Evolutionary conservation across 2,329 filamentous ascomycete genomes (phyloP).

Genomic region (Phialophora verrucosa): DNA sequence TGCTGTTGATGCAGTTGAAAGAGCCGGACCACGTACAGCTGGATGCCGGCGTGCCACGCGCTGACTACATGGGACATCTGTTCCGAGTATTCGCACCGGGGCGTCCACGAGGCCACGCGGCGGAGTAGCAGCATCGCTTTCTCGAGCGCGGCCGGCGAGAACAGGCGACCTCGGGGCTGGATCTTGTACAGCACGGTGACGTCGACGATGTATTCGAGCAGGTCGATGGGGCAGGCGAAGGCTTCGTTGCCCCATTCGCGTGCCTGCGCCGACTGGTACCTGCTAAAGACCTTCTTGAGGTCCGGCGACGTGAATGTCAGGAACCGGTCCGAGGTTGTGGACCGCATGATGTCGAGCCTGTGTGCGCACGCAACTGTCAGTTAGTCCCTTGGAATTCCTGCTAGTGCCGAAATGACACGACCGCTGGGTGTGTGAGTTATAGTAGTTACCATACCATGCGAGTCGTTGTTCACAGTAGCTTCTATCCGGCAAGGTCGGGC

Average conservation of each 20-base stretch:
- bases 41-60: constrained; percentile 15
- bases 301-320: constrained; percentile 20
- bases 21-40: constrained; percentile 16
- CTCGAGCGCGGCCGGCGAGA: constrained; percentile 9
- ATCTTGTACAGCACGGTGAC: constrained; percentile 20
- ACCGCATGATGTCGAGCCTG: constrained; percentile 20
- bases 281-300: constrained; percentile 17
- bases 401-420: no score
- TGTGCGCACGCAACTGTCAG: no score
- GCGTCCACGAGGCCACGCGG: constrained; percentile 8
- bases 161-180: constrained; percentile 14
- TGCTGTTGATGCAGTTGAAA: constrained; percentile 14
- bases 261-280: constrained; percentile 6
- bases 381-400: no score
- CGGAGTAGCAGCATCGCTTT: constrained; percentile 3
- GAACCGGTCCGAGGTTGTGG: constrained; percentile 16
- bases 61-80: constrained; percentile 14
- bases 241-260: constrained; percentile 22
- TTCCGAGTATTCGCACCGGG: constrained; percentile 11
- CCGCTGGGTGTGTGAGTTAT: not conserved
- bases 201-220: constrained; percentile 23
- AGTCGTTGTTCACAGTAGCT: constrained; percentile 22
- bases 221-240: constrained; percentile 22
- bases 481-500: constrained; percentile 8
- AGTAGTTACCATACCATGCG: constrained; percentile 11